phyloP scores from a whole-genome alignment of 345 rosid species.

The Carallia brachiata region DNA sequence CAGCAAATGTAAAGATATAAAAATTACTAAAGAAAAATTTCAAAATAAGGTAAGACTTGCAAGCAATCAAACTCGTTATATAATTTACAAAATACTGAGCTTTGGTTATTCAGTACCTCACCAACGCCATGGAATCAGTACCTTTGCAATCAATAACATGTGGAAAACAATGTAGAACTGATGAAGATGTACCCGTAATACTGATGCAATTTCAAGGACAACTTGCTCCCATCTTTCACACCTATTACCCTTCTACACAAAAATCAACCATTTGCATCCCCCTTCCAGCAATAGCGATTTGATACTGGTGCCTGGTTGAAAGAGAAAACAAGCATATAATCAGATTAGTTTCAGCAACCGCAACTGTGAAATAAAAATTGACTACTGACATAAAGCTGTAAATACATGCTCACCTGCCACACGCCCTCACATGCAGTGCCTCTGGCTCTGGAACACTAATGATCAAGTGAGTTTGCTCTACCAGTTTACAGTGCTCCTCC shows the following conservation, averaged over 20 bases:
- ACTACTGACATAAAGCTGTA: constrained; percentile 4
- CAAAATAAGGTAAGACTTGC: not conserved
- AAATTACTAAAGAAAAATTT: too few species aligned
- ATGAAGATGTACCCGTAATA: not conserved
- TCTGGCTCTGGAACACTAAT: constrained; percentile 92
- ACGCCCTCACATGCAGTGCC: constrained; percentile 70
- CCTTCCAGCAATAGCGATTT: constrained; percentile 85
- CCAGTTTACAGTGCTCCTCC: constrained; percentile 45
- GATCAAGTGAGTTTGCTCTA: constrained; percentile 52
- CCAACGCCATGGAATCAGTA: not conserved
- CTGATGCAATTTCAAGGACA: not conserved
- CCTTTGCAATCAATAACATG: not conserved
- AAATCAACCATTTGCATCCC: constrained; percentile 89
- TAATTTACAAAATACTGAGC: not conserved
- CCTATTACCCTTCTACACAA: constrained; percentile 10
- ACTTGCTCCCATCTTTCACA: not conserved
- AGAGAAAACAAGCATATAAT: not conserved
- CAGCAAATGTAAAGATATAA: too few species aligned
- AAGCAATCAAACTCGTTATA: not conserved
- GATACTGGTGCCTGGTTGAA: constrained; percentile 54
- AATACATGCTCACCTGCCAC: constrained; percentile 47
- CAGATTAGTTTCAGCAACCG: not conserved
- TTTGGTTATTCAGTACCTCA: not conserved
- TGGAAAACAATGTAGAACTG: not conserved
- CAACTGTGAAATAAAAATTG: not conserved